Percentiles rank a stretch among this genome's conserved stretches.
Conservation (phyloP, 495 filamentous ascomycete species). For the Hypoxylon trugodes region DNA sequence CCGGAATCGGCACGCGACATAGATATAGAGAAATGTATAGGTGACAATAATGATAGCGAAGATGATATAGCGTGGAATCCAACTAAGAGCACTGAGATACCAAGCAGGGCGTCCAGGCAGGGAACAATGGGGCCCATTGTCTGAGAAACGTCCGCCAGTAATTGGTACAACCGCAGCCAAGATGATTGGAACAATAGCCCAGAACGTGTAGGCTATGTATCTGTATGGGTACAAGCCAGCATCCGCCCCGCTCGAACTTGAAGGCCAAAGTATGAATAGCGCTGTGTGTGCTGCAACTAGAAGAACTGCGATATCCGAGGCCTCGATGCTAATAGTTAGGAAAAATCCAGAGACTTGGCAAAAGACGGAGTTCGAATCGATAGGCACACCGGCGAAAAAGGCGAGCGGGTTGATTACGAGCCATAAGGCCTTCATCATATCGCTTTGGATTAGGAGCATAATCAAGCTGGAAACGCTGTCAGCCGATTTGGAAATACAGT, state of each 20-base stretch:
- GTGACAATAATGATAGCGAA: constrained; percentile 67
- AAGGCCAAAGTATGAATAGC: constrained; percentile 70
- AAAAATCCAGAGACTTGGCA: constrained; percentile 76
- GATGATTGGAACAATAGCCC: constrained; percentile 63
- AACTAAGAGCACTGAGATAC: constrained; percentile 71
- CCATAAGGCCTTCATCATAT: constrained; percentile 72
- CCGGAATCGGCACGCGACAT: constrained; percentile 55
- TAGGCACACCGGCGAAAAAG: constrained; percentile 54
- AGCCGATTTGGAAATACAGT: constrained; percentile 23
- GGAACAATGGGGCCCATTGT: constrained; percentile 71
- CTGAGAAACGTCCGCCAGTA: constrained; percentile 60
- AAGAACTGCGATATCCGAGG: constrained; percentile 72
- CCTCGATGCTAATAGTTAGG: constrained; percentile 69
- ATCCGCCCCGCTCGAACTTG: constrained; percentile 45
- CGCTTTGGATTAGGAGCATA: constrained; percentile 73
- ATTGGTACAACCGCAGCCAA: constrained; percentile 71
- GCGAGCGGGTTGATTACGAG: constrained; percentile 69
- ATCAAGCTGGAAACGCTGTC: constrained; percentile 63
- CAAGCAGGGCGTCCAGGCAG: constrained; percentile 69
- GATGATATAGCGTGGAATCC: constrained; percentile 77
- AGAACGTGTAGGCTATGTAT: constrained; percentile 60
- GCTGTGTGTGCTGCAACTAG: constrained; percentile 76
- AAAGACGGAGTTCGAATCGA: constrained; percentile 61
- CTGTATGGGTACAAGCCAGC: constrained; percentile 72
- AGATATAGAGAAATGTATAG: constrained; percentile 73